These are phyloP conservation scores for Eutrema japonicum DNA, from an alignment of 345 rosid genomes.

Conservation along the genomic window DNA sequence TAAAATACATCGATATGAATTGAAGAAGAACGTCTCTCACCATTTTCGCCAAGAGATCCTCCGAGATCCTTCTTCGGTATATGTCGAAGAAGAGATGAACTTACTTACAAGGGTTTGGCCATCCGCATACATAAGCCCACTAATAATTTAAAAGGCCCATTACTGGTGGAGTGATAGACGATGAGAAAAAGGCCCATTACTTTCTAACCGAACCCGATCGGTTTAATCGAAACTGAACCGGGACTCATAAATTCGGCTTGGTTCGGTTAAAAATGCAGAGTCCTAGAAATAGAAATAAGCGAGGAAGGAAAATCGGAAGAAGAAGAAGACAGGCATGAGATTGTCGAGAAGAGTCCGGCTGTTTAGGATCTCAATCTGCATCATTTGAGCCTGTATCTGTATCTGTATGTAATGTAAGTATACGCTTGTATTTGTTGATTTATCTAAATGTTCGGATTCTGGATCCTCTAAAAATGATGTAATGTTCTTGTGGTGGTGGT, in stretches of 20 bases:
- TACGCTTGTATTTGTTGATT: background rate
- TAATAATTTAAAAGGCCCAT: background rate
- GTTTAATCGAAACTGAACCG: slow-evolving; percentile 1
- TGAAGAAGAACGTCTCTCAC: too few relatives aligned
- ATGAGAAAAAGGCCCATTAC: background rate
- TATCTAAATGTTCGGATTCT: background rate
- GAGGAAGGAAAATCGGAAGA: slow-evolving; percentile 9
- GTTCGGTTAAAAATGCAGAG: slow-evolving; percentile 21
- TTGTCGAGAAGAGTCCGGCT: slow-evolving; percentile 29
- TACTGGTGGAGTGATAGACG: too few relatives aligned
- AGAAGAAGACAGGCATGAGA: slow-evolving; percentile 16
- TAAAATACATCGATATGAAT: too few relatives aligned
- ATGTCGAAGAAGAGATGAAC: too few relatives aligned
- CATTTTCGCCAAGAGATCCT: too few relatives aligned
- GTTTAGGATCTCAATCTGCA: slow-evolving; percentile 39
- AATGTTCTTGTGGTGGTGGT: background rate
- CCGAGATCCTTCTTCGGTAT: too few relatives aligned
- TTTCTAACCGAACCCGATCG: background rate
- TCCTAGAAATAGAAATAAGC: slow-evolving; percentile 38
- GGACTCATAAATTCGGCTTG: background rate
- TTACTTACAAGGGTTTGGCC: too few relatives aligned
- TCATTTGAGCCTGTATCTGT: background rate
- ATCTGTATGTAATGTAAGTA: background rate
- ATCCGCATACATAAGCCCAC: background rate
- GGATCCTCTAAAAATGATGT: background rate